phyloP scores from a whole-genome alignment of 2,329 filamentous ascomycete species.

The Xylaria sp. region DNA sequence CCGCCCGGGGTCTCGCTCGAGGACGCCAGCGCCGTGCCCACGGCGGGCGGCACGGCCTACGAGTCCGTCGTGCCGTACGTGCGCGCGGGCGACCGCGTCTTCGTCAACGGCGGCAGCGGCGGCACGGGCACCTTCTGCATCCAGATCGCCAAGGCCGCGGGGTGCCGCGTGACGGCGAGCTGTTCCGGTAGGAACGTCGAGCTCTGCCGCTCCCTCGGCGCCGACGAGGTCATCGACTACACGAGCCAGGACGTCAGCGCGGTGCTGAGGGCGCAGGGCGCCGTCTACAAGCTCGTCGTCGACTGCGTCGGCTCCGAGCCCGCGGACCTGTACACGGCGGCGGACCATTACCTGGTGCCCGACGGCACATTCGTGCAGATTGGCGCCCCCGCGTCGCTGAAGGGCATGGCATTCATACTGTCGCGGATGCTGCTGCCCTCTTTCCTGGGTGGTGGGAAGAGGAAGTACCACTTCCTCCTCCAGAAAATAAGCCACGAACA shows the following conservation, averaged over 20 bases:
- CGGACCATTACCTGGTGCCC: slow-evolving; percentile 52
- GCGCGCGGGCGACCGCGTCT: slow-evolving; percentile 54
- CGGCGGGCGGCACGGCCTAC: slow-evolving; percentile 52
- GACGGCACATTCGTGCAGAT: slow-evolving; percentile 57
- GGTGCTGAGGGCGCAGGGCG: slow-evolving; percentile 49
- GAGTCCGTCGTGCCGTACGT: slow-evolving; percentile 51
- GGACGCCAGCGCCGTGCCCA: slow-evolving; percentile 46
- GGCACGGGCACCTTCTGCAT: slow-evolving; percentile 63
- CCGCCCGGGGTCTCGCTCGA: slow-evolving; percentile 47
- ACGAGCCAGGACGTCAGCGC: slow-evolving; percentile 50
- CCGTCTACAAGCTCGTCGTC: slow-evolving; percentile 55
- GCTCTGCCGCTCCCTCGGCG: slow-evolving; percentile 60
- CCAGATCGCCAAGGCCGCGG: slow-evolving; percentile 64
- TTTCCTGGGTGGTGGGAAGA: slow-evolving; percentile 45
- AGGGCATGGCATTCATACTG: slow-evolving; percentile 16
- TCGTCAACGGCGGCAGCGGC: slow-evolving; percentile 68
- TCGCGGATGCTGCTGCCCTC: slow-evolving; percentile 35
- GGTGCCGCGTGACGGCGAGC: slow-evolving; percentile 60
- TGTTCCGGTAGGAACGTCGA: slow-evolving; percentile 62
- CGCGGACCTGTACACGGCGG: slow-evolving; percentile 54
- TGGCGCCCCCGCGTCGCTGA: slow-evolving; percentile 40
- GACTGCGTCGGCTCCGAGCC: slow-evolving; percentile 59
- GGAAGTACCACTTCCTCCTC: slow-evolving; percentile 44
- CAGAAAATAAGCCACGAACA: slow-evolving; percentile 45
- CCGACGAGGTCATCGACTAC: slow-evolving; percentile 67